Conservation (phyloP, 2,329 filamentous ascomycete genomes). For the Septoria linicola region DNA sequence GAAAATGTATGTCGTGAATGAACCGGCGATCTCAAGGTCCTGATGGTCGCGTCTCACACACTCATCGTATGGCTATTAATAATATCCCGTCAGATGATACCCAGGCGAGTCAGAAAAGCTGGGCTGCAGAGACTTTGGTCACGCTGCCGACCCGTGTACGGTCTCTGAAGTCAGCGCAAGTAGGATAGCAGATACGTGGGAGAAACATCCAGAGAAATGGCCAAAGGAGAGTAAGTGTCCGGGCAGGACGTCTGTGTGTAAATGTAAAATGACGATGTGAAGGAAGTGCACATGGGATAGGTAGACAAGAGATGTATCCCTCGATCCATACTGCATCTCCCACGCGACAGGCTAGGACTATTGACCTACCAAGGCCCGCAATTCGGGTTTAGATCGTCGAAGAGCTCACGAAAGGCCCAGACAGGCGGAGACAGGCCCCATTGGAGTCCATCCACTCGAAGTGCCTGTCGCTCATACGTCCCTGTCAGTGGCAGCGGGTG, state of each 20-base stretch:
- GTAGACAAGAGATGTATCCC: conserved; percentile 6
- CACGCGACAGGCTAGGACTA: conserved; percentile 20
- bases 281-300: conserved; percentile 10
- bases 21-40: not conserved
- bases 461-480: not conserved
- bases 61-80: not conserved
- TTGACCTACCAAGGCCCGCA: conserved; percentile 17
- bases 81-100: not conserved
- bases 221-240: conserved; percentile 12
- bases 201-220: not conserved
- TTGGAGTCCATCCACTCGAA: conserved; percentile 4
- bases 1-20: not conserved
- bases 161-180: not conserved
- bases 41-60: not conserved
- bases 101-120: not conserved
- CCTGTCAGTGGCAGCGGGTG: conserved; percentile 2
- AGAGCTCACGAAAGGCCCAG: conserved; percentile 14
- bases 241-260: conserved; percentile 14
- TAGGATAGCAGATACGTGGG: not conserved
- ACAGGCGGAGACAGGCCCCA: conserved; percentile 9
- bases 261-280: conserved; percentile 14
- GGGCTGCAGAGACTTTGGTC: not conserved
- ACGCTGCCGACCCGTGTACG: not conserved
- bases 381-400: conserved; percentile 12
- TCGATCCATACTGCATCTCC: conserved; percentile 11